Percentiles rank a stretch among this genome's conserved stretches.
Conservation (phyloP, 176 grass and related monocot species). For the Carex pumila region DNA sequence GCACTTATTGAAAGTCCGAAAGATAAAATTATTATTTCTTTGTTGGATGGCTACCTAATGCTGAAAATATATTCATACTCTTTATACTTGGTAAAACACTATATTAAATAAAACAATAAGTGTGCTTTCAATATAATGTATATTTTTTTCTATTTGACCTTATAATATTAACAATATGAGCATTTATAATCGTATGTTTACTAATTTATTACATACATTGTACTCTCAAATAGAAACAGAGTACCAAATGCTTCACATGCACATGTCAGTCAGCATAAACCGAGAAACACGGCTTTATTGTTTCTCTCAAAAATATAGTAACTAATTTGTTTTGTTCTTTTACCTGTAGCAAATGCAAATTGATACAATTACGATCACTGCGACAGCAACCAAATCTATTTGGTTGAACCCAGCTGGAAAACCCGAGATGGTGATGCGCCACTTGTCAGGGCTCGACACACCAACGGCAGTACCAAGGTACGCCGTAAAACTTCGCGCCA, state of each 20-base stretch:
- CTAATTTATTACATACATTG: neutral
- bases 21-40: neutral
- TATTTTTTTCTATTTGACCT: neutral
- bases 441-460: constrained; percentile 50
- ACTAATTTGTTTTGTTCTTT: neutral
- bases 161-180: neutral
- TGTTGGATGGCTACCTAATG: neutral
- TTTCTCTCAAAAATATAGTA: neutral
- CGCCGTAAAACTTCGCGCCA: constrained; percentile 91
- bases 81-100: neutral
- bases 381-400: constrained; percentile 75
- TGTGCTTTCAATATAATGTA: neutral
- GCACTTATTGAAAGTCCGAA: neutral
- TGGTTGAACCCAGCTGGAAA: constrained; percentile 78
- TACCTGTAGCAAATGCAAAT: constrained; percentile 95
- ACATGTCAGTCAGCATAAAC: neutral
- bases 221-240: neutral
- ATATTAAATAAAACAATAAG: neutral
- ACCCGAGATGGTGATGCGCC: constrained; percentile 52
- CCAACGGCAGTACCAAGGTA: constrained; percentile 86
- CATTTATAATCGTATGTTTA: neutral
- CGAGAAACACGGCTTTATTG: neutral
- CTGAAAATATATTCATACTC: neutral
- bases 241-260: neutral
- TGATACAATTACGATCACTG: constrained; percentile 63